Conservation (phyloP, 2,329 filamentous ascomycete species). For the Sporothrix luriei region DNA sequence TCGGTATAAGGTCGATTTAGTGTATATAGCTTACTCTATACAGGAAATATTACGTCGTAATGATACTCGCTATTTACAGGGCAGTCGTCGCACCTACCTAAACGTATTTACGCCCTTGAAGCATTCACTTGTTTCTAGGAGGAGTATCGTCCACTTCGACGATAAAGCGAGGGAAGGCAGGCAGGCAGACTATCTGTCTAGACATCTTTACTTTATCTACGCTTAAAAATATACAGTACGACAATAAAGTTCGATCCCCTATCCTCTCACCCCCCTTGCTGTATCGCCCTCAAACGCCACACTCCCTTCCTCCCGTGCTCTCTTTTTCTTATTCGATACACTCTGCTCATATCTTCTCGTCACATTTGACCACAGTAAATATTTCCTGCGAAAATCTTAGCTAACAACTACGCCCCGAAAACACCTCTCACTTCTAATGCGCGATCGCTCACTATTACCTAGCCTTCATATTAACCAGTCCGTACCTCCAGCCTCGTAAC, state of each 20-base stretch:
- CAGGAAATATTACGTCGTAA: background rate
- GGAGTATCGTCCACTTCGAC: background rate
- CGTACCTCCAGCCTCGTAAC: background rate
- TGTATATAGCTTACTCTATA: no score
- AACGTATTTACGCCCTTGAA: background rate
- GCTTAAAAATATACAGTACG: background rate
- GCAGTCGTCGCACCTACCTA: background rate
- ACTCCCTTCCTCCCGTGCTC: no score
- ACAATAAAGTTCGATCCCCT: background rate
- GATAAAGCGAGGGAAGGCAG: background rate
- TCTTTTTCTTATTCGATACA: no score
- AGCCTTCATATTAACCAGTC: no score
- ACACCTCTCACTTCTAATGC: no score
- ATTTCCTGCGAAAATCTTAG: no score
- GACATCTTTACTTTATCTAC: background rate
- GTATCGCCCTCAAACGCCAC: background rate
- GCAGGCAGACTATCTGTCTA: background rate
- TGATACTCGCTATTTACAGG: background rate
- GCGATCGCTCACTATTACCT: no score
- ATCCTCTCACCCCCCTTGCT: background rate
- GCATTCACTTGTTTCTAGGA: background rate
- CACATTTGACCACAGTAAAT: no score
- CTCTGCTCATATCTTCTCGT: no score
- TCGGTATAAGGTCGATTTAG: no score
- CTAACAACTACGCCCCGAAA: no score